Evolutionary conservation across 2,329 filamentous ascomycete species (phyloP).

Genomic region (Epichloe typhina): DNA sequence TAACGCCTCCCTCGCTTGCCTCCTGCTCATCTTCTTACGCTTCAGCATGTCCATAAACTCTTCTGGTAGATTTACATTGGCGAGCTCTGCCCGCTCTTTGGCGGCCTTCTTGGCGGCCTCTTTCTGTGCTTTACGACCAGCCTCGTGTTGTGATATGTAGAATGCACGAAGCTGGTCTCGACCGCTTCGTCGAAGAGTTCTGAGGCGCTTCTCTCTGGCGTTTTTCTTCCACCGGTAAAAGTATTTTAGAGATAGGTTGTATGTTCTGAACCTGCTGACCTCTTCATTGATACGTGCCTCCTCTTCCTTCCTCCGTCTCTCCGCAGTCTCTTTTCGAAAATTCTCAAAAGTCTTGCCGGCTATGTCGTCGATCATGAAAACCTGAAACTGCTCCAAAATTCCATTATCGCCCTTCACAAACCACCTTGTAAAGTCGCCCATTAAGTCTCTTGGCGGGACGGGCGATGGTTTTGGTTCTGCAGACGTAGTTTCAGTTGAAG

Average conservation of each 20-base stretch:
- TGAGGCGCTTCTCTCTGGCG: conserved; percentile 33
- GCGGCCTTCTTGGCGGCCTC: conserved; percentile 17
- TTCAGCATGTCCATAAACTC: conserved; percentile 21
- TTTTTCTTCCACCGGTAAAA: conserved; percentile 43
- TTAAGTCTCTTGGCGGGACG: conserved; percentile 23
- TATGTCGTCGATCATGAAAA: conserved; percentile 31
- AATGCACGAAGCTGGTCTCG: conserved; percentile 37
- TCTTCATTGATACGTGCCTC: conserved; percentile 32
- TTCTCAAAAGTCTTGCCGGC: conserved; percentile 28
- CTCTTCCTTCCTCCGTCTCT: conserved; percentile 31
- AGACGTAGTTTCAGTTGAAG: neutral
- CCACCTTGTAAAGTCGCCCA: conserved; percentile 40
- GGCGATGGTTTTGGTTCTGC: neutral
- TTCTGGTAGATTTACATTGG: conserved; percentile 20
- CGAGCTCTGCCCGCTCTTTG: conserved; percentile 13
- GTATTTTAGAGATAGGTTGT: conserved; percentile 39
- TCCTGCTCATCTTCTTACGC: conserved; percentile 17
- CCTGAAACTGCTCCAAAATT: conserved; percentile 36
- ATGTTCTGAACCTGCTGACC: conserved; percentile 33
- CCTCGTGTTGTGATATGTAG: conserved; percentile 24
- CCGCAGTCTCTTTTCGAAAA: conserved; percentile 27
- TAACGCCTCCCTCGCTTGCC: conserved; percentile 23
- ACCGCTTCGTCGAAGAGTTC: conserved; percentile 36
- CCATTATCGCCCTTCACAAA: conserved; percentile 40
- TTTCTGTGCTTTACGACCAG: conserved; percentile 20